Conservation (phyloP, 371 early-diverging fungal species). For the Lichtheimia ornata region DNA sequence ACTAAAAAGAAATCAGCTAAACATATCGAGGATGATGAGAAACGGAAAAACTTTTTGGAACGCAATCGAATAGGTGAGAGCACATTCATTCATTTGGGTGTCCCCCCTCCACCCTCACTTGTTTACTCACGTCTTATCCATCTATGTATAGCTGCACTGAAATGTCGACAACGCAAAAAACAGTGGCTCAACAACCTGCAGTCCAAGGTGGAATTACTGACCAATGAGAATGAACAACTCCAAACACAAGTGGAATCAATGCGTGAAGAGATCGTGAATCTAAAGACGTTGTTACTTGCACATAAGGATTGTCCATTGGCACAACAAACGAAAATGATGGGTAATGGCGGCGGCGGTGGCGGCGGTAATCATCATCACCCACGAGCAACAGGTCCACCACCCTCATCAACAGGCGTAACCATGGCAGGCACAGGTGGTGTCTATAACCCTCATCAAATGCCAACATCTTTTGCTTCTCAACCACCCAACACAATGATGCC, state of each 20-base stretch:
- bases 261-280: slow-evolving; percentile 73
- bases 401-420: not conserved
- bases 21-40: slow-evolving; percentile 13
- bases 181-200: slow-evolving; percentile 81
- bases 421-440: not conserved
- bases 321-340: slow-evolving; percentile 48
- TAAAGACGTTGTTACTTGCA: slow-evolving; percentile 74
- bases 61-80: slow-evolving; percentile 79
- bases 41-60: slow-evolving; percentile 65
- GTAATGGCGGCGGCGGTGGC: slow-evolving; percentile 3
- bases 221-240: slow-evolving; percentile 73
- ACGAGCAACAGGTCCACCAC: not conserved
- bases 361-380: not conserved
- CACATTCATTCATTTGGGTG: too few species aligned
- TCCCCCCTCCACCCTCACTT: too few species aligned
- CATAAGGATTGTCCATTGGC: slow-evolving; percentile 80
- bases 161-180: slow-evolving; percentile 90
- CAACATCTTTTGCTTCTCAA: not conserved
- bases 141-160: slow-evolving; percentile 70
- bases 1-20: slow-evolving; percentile 3
- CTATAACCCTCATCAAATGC: not conserved
- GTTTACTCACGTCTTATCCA: not conserved
- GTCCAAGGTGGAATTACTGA: slow-evolving; percentile 71
- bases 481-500: not conserved
- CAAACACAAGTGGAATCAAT: slow-evolving; percentile 64